These are phyloP conservation scores for Aspergillus tamarii DNA, from an alignment of 2,329 filamentous ascomycete genomes.

Conservation along the genomic window DNA sequence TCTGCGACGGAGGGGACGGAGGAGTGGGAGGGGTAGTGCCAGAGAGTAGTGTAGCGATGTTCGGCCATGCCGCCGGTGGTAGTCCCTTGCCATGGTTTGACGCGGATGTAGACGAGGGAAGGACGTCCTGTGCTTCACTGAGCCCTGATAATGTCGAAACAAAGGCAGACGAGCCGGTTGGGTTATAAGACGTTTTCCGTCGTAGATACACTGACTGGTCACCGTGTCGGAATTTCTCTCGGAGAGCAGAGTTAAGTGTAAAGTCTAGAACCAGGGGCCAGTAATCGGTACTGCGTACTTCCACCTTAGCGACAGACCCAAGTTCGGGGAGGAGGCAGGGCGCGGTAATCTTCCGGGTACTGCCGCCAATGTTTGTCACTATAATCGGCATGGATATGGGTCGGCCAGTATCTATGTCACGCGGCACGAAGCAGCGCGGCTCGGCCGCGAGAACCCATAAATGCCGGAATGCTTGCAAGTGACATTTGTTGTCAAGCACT, in stretches of 20 bases:
- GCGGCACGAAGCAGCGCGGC: constrained; percentile 81
- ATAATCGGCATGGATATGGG: constrained; percentile 74
- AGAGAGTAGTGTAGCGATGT: constrained; percentile 27
- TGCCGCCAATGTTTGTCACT: constrained; percentile 59
- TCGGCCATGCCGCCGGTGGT: constrained; percentile 28
- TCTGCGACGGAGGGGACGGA: constrained; percentile 36
- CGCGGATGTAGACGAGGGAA: constrained; percentile 32
- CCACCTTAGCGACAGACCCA: constrained; percentile 41
- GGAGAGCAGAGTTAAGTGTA: constrained; percentile 61
- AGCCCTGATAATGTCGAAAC: constrained; percentile 74
- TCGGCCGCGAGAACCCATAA: constrained; percentile 96
- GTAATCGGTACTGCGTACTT: constrained; percentile 59
- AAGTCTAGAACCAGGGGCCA: constrained; percentile 86
- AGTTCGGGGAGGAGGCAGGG: constrained; percentile 60
- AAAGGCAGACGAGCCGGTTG: constrained; percentile 64
- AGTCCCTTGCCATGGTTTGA: constrained; percentile 30
- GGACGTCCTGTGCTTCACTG: constrained; percentile 59
- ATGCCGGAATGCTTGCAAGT: constrained; percentile 94
- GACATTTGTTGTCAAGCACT: constrained; percentile 90
- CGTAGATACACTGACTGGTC: constrained; percentile 77
- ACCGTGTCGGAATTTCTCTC: constrained; percentile 62
- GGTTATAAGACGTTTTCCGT: constrained; percentile 68
- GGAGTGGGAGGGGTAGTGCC: constrained; percentile 23
- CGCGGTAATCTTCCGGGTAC: constrained; percentile 45
- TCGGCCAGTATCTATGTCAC: constrained; percentile 81